A percentile compares a stretch with the other conserved stretches of the same genome.
These are phyloP conservation scores for Drechslerella coelobrocha DNA, from an alignment of 2,329 filamentous ascomycete species.

Conservation along the genomic window DNA sequence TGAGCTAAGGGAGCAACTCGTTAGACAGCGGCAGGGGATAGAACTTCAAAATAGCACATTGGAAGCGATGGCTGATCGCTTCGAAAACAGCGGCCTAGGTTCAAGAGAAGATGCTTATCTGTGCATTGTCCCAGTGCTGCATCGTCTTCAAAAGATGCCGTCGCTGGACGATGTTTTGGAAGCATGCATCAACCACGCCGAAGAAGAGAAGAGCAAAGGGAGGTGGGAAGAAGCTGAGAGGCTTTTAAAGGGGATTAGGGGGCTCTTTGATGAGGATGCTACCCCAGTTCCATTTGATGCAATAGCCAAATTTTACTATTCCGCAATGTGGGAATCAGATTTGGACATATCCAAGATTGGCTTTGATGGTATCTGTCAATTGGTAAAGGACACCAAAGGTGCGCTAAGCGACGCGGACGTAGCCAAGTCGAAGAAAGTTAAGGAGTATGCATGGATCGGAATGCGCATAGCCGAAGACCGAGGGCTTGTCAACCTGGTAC, in stretches of 20 bases:
- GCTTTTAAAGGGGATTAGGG: slow-evolving; percentile 19
- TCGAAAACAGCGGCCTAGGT: slow-evolving; percentile 53
- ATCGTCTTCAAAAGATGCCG: slow-evolving; percentile 25
- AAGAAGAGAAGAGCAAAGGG: slow-evolving; percentile 10
- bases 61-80: slow-evolving; percentile 52
- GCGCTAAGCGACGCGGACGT: not conserved
- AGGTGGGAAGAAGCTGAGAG: slow-evolving; percentile 18
- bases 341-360: slow-evolving; percentile 5
- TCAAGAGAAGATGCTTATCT: slow-evolving; percentile 54
- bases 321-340: slow-evolving; percentile 31
- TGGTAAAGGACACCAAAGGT: slow-evolving; percentile 15
- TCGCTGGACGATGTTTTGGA: slow-evolving; percentile 19
- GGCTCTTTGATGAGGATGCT: slow-evolving; percentile 7
- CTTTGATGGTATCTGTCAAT: slow-evolving; percentile 25
- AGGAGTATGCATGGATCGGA: slow-evolving; percentile 36
- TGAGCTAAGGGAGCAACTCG: slow-evolving; percentile 7
- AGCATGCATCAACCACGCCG: slow-evolving; percentile 13
- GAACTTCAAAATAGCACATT: slow-evolving; percentile 23
- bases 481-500: slow-evolving; percentile 7
- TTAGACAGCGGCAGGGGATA: slow-evolving; percentile 1
- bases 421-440: slow-evolving; percentile 2
- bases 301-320: slow-evolving; percentile 22
- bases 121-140: slow-evolving; percentile 56
- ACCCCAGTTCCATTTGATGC: slow-evolving; percentile 4
- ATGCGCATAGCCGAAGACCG: slow-evolving; percentile 31